Percentiles rank a stretch among this genome's conserved stretches.
Conservation (phyloP, 495 filamentous ascomycete species). For the Daldinia concentrica region DNA sequence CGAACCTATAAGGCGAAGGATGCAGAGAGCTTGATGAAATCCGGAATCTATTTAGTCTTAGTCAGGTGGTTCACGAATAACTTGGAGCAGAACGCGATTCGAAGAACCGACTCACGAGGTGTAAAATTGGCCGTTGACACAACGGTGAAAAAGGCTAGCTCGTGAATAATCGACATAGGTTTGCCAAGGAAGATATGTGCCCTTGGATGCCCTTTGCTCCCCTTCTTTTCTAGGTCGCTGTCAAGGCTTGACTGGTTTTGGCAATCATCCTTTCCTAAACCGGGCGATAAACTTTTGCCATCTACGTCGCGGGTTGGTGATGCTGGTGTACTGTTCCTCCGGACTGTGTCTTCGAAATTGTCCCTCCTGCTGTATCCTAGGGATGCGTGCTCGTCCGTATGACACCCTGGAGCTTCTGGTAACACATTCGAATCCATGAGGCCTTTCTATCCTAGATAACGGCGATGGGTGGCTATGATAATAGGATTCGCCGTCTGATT, state of each 20-base stretch:
- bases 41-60: conserved; percentile 38
- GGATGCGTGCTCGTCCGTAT: conserved; percentile 1
- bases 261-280: conserved; percentile 23
- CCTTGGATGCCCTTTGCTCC: conserved; percentile 25
- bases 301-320: conserved; percentile 20
- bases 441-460: conserved; percentile 2
- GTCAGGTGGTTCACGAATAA: conserved; percentile 6
- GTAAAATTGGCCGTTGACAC: conserved; percentile 48
- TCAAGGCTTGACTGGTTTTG: conserved; percentile 31
- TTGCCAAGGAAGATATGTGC: conserved; percentile 39
- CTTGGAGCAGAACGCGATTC: neutral
- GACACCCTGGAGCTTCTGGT: conserved; percentile 1
- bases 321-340: conserved; percentile 10
- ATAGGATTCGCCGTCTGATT: conserved; percentile 17
- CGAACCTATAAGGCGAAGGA: conserved; percentile 54
- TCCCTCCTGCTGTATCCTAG: conserved; percentile 5
- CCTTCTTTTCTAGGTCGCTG: conserved; percentile 42
- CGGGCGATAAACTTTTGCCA: conserved; percentile 22
- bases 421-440: conserved; percentile 29
- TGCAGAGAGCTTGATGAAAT: conserved; percentile 47
- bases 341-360: conserved; percentile 15
- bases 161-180: conserved; percentile 43
- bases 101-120: conserved; percentile 38
- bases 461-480: conserved; percentile 4
- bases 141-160: conserved; percentile 43